Conservation (phyloP, 257 asterid genomes). For the Solanum neorickii region DNA sequence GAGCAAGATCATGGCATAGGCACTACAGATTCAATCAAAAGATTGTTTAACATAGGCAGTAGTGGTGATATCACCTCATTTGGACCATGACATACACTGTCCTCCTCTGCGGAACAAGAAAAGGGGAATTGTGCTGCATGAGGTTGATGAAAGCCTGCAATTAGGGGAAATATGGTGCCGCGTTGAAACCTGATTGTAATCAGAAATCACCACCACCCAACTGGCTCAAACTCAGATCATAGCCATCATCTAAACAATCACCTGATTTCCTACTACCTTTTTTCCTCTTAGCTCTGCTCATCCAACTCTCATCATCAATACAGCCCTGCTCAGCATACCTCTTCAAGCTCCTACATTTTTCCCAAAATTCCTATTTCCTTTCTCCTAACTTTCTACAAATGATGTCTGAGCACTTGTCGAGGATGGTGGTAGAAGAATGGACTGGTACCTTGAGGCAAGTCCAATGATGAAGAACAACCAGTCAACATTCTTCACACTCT, state of each 20-base stretch:
- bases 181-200: constrained; percentile 41
- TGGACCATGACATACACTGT: constrained; percentile 37
- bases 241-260: constrained; percentile 27
- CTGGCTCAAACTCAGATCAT: constrained; percentile 30
- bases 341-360: constrained; percentile 37
- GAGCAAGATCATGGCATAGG: constrained; percentile 27
- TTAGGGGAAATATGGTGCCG: constrained; percentile 7
- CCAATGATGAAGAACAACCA: constrained; percentile 89
- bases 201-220: constrained; percentile 46
- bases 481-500: constrained; percentile 88
- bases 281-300: constrained; percentile 55
- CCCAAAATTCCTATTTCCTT: constrained; percentile 41
- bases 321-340: constrained; percentile 51
- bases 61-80: constrained; percentile 27
- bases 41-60: constrained; percentile 51
- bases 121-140: constrained; percentile 40
- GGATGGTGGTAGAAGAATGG: constrained; percentile 54
- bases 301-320: constrained; percentile 36
- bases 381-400: constrained; percentile 28
- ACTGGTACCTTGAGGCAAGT: constrained; percentile 46
- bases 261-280: constrained; percentile 24
- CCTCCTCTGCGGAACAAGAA: constrained; percentile 58
- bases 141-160: constrained; percentile 15
- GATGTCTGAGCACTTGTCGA: constrained; percentile 17
- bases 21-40: constrained; percentile 66